Evolutionary conservation across 129 eudicot species (phyloP).

Genomic region (Flaveria sonorensis): DNA sequence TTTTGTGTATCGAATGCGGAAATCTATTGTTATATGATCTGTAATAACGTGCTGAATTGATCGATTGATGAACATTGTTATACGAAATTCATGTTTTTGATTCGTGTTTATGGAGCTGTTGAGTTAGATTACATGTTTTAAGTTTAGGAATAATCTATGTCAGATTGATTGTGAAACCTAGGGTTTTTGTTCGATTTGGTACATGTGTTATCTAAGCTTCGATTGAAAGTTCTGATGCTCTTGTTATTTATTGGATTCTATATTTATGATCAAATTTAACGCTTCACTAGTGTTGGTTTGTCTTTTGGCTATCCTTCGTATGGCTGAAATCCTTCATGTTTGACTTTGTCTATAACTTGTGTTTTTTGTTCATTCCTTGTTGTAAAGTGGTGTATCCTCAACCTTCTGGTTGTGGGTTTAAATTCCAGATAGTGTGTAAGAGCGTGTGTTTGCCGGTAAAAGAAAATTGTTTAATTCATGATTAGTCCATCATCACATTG

Average conservation of each 20-base stretch:
- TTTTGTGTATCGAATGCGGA: not conserved
- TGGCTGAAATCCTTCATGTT: too few relatives aligned
- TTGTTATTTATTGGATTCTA: not conserved
- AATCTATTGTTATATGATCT: conserved; percentile 4
- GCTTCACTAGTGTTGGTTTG: not conserved
- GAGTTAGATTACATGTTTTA: not conserved
- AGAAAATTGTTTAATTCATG: not conserved
- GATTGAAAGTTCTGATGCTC: too few relatives aligned
- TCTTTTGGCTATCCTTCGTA: not conserved
- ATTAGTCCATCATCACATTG: not conserved
- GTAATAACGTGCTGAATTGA: conserved; percentile 6
- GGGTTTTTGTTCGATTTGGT: conserved; percentile 15
- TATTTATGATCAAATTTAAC: not conserved
- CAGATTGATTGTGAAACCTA: conserved; percentile 20
- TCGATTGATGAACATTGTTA: conserved; percentile 2
- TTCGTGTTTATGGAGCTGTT: not conserved
- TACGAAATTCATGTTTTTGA: not conserved
- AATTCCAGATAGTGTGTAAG: too few relatives aligned
- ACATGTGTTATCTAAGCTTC: not conserved
- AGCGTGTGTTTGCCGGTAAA: too few relatives aligned
- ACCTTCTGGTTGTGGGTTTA: too few relatives aligned
- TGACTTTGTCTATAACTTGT: too few relatives aligned
- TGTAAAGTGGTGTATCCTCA: too few relatives aligned
- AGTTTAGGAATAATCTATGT: not conserved
- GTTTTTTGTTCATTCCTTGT: too few relatives aligned